These are phyloP conservation scores for Hyaloscypha variabilis DNA, from an alignment of 495 filamentous ascomycete species.

Conservation along the genomic window DNA sequence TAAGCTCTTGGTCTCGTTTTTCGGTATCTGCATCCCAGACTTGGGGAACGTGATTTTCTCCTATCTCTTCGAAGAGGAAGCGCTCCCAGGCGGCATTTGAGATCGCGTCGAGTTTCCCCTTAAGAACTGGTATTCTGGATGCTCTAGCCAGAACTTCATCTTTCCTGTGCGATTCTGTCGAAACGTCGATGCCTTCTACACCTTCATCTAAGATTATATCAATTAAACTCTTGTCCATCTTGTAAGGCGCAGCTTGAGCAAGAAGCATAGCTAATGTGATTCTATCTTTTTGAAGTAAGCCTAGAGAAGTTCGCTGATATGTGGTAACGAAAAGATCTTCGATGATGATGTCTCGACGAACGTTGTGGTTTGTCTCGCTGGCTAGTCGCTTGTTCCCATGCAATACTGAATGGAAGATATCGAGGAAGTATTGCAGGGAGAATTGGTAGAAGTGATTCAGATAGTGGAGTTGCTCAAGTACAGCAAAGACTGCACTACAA, in stretches of 20 bases:
- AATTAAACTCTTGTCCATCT: slow-evolving; percentile 87
- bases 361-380: slow-evolving; percentile 71
- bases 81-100: slow-evolving; percentile 70
- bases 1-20: slow-evolving; percentile 74
- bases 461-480: slow-evolving; percentile 95
- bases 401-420: slow-evolving; percentile 95
- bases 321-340: slow-evolving; percentile 86
- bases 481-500: slow-evolving; percentile 95
- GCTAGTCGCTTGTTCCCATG: slow-evolving; percentile 76
- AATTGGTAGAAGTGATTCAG: slow-evolving; percentile 99
- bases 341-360: slow-evolving; percentile 83
- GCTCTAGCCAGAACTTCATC: slow-evolving; percentile 72
- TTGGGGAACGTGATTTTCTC: slow-evolving; percentile 81
- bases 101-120: slow-evolving; percentile 65
- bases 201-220: slow-evolving; percentile 83
- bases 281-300: slow-evolving; percentile 90
- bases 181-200: slow-evolving; percentile 77
- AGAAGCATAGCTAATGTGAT: slow-evolving; percentile 95
- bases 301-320: slow-evolving; percentile 90
- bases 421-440: slow-evolving; percentile 95
- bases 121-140: slow-evolving; percentile 71
- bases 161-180: slow-evolving; percentile 60
- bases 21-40: slow-evolving; percentile 70
- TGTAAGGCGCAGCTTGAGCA: slow-evolving; percentile 89
- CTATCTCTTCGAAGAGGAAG: slow-evolving; percentile 84